phyloP scores from a whole-genome alignment of 2,329 filamentous ascomycete species.

The Coleophoma eucalyptorum region DNA sequence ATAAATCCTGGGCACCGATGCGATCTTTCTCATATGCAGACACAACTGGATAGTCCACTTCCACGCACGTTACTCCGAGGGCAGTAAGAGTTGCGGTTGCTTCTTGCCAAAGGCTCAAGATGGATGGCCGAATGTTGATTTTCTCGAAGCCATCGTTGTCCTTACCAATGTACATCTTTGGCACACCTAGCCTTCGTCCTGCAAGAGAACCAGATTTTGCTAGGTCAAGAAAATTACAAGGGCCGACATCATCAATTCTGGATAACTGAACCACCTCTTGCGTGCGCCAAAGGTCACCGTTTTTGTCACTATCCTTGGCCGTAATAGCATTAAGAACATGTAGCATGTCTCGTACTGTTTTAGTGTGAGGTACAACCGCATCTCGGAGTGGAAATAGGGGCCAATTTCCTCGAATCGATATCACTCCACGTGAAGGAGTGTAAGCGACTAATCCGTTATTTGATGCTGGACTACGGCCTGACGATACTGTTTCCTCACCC shows the following conservation, averaged over 20 bases:
- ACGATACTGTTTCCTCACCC: slow-evolving; percentile 52
- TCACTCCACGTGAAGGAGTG: slow-evolving; percentile 47
- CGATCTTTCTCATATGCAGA: slow-evolving; percentile 17
- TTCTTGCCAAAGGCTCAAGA: slow-evolving; percentile 28
- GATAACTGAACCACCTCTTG: slow-evolving; percentile 42
- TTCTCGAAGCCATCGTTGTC: slow-evolving; percentile 26
- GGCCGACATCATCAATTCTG: background rate
- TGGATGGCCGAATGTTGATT: slow-evolving; percentile 18
- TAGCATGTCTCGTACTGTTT: slow-evolving; percentile 46
- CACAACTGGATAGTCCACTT: slow-evolving; percentile 28
- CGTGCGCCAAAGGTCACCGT: slow-evolving; percentile 50
- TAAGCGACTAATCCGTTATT: slow-evolving; percentile 54
- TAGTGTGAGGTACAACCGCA: slow-evolving; percentile 47
- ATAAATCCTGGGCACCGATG: background rate
- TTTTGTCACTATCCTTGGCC: slow-evolving; percentile 33
- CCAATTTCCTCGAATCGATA: slow-evolving; percentile 49
- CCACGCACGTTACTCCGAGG: slow-evolving; percentile 26
- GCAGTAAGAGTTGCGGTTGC: slow-evolving; percentile 22
- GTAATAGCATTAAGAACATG: slow-evolving; percentile 43
- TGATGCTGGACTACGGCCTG: slow-evolving; percentile 50
- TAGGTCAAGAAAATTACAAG: slow-evolving; percentile 27
- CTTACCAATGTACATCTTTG: slow-evolving; percentile 45
- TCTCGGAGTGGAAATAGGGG: slow-evolving; percentile 54
- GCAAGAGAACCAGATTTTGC: slow-evolving; percentile 28
- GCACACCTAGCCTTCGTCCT: slow-evolving; percentile 44